Base-by-base conservation (phyloP, 495 filamentous ascomycete genomes). In the Hyaloscypha variabilis region DNA sequence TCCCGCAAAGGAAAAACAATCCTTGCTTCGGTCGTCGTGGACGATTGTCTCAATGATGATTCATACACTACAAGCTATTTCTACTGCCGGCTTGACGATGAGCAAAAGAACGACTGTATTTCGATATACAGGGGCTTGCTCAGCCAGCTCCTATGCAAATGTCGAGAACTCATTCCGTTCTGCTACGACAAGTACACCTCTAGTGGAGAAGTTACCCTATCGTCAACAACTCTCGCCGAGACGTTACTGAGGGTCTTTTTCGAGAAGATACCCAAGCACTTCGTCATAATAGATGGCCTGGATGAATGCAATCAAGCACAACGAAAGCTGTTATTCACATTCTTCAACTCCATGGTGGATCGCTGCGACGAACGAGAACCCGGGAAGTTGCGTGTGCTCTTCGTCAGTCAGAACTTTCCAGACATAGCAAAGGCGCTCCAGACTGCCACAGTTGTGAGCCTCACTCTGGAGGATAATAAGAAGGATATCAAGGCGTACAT, bases 201-300 rank as follows among this genome's bases (percentile, higher is more conserved):
- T 1, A 73, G 65, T 30, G 73, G 68, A 23, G 72, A 72, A 31
- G 24, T 68, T 30, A 72, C 63, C 29, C 67, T 75, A 31, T 77
- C 67, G 25, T 67, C 76, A 39, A 57, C 62, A 8, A 49, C 31
- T 23, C 60, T 69, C 6, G 65, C 73, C 31, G 71, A 71, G 54
- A 50, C 72, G 0, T 73, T 82, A 8, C 61, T 80, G 10, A 64
- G 72, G 14, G 31, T 67, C 10, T 70, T 74, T 29, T 73, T 73
- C 46, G 64, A 71, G 30, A 62, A 63, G 52, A 68, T 71, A 17
- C 64, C 67, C 25, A 62, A 68, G 4, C 61, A 73, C 1, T 76
- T 73, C 65, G 73, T 83, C 30, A 65, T 81, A 8, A 77, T 83
- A 56, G 80, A 83, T 54, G 80, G 78, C 0, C 31, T 82, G 5